A percentile compares a stretch with the other conserved stretches of the same genome.
These are phyloP conservation scores for Verticillium nubilum DNA, from an alignment of 2,329 filamentous ascomycete species.

Conservation along the genomic window DNA sequence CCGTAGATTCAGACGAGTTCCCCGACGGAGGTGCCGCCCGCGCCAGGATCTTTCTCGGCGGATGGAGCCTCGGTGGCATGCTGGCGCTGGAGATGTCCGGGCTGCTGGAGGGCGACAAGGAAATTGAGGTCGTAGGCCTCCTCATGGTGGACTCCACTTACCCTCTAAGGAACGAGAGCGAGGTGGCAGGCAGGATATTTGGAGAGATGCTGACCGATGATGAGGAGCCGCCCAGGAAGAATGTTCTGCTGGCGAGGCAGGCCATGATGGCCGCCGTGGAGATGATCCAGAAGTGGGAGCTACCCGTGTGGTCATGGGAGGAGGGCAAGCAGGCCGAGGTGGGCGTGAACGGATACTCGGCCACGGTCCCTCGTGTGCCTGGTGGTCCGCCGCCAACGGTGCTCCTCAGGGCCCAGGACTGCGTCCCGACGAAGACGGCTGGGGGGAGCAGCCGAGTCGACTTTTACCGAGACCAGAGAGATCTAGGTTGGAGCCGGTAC, in stretches of 20 bases:
- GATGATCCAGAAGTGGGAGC: constrained; percentile 34
- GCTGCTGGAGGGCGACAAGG: constrained; percentile 22
- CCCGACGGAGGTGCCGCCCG: constrained; percentile 9
- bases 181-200: constrained; percentile 5
- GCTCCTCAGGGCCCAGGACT: constrained; percentile 38
- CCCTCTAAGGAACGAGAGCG: constrained; percentile 15
- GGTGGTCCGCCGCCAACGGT: constrained; percentile 19
- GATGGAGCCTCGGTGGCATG: constrained; percentile 51
- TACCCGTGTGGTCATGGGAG: constrained; percentile 29
- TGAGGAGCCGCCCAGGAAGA: constrained; percentile 25
- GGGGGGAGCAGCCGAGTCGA: constrained; percentile 32
- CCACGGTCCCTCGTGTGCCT: neutral
- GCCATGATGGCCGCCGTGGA: constrained; percentile 36
- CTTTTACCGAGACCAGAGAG: constrained; percentile 30
- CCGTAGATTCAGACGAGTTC: constrained; percentile 24
- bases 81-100: constrained; percentile 45
- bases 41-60: constrained; percentile 43
- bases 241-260: constrained; percentile 25
- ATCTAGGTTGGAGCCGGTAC: constrained; percentile 46
- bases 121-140: constrained; percentile 39
- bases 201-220: constrained; percentile 6
- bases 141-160: constrained; percentile 48
- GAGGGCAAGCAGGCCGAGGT: neutral
- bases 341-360: neutral
- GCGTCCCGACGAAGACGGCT: constrained; percentile 26